phyloP scores from a whole-genome alignment of 345 rosid species.

The Cochlearia excelsa region DNA sequence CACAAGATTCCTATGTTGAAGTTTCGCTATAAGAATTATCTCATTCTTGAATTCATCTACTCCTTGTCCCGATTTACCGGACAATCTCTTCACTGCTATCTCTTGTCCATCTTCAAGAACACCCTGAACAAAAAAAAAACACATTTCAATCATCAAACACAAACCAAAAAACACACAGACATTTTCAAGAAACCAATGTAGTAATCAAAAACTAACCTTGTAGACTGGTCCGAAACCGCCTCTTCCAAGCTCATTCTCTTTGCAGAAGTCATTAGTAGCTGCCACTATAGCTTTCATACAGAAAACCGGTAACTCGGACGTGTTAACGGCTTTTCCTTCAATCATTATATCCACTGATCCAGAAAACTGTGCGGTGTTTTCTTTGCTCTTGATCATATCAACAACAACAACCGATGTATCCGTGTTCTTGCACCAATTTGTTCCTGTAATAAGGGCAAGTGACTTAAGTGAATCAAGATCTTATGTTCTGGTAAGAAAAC shows the following conservation, averaged over 20 bases:
- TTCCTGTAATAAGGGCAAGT: slow-evolving; percentile 44
- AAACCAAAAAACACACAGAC: neutral
- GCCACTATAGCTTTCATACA: slow-evolving; percentile 17
- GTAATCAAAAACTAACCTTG: slow-evolving; percentile 28
- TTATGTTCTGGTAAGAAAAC: neutral
- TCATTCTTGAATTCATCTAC: slow-evolving; percentile 63
- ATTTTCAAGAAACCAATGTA: neutral
- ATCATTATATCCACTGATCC: slow-evolving; percentile 39
- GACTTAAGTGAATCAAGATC: slow-evolving; percentile 13
- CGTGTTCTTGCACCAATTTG: slow-evolving; percentile 27
- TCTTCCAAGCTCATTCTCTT: slow-evolving; percentile 37
- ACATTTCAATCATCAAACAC: slow-evolving; percentile 18
- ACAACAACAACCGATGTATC: slow-evolving; percentile 28
- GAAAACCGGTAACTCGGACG: slow-evolving; percentile 37
- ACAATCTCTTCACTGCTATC: slow-evolving; percentile 63
- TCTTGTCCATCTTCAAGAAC: slow-evolving; percentile 60
- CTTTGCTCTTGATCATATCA: slow-evolving; percentile 32
- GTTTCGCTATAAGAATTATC: slow-evolving; percentile 48
- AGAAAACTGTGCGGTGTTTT: slow-evolving; percentile 24
- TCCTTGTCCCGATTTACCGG: slow-evolving; percentile 56
- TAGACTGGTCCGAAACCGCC: slow-evolving; percentile 41
- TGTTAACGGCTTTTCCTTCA: slow-evolving; percentile 36
- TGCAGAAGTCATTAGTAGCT: slow-evolving; percentile 34
- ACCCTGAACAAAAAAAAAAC: slow-evolving; percentile 41
- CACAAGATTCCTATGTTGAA: slow-evolving; percentile 73